These are phyloP conservation scores for Talaromyces sp. DNA, from an alignment of 2,329 filamentous ascomycete genomes.

Conservation along the genomic window DNA sequence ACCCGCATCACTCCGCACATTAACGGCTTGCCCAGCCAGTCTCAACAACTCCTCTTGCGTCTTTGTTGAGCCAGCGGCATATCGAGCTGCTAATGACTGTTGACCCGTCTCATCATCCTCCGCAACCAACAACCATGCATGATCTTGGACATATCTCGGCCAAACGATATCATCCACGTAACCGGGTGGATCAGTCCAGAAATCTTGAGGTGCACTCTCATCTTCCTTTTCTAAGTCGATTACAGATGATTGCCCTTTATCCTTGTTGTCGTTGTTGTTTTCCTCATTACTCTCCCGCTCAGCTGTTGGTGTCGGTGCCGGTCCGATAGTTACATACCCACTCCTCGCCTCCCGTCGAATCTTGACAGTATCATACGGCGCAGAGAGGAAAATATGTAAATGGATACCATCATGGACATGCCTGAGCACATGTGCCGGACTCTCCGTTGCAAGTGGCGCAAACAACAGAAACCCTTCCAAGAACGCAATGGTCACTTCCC, in stretches of 20 bases:
- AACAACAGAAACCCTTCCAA: conserved; percentile 89
- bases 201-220: conserved; percentile 57
- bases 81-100: conserved; percentile 20
- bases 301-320: conserved; percentile 25
- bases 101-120: conserved; percentile 52
- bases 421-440: conserved; percentile 24
- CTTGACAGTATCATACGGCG: conserved; percentile 52
- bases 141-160: conserved; percentile 83
- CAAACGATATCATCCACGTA: conserved; percentile 95
- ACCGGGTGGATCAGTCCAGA: conserved; percentile 90
- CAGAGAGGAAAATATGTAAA: conserved; percentile 71
- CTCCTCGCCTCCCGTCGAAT: conserved; percentile 36
- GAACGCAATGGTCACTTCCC: conserved; percentile 56
- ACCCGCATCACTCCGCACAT: conserved; percentile 43
- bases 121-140: conserved; percentile 70
- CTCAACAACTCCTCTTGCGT: conserved; percentile 32
- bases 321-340: conserved; percentile 46
- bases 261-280: not conserved
- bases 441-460: conserved; percentile 38
- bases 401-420: conserved; percentile 50
- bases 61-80: conserved; percentile 21
- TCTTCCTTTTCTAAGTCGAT: conserved; percentile 28
- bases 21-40: conserved; percentile 30
- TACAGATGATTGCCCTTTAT: conserved; percentile 4
- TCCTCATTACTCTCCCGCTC: not conserved